phyloP scores from a whole-genome alignment of 2,329 filamentous ascomycete species.

The Ophiostoma quercus region DNA sequence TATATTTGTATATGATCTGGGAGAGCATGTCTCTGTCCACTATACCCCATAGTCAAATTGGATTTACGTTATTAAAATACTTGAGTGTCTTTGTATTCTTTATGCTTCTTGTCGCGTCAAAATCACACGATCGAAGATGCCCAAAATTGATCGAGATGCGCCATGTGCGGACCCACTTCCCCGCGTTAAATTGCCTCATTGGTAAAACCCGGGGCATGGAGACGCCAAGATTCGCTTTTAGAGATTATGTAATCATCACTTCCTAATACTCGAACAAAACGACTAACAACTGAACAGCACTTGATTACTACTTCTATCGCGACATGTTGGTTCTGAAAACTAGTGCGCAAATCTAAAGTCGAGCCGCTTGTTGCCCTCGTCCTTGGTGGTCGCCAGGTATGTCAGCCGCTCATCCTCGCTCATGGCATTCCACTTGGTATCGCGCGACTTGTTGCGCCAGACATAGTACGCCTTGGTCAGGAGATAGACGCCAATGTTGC shows the following conservation, averaged over 20 bases:
- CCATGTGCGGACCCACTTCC: background rate
- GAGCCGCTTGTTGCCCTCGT: constrained; percentile 34
- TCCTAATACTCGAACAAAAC: background rate
- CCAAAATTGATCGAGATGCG: background rate
- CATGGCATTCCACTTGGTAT: constrained; percentile 32
- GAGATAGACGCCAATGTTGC: constrained; percentile 34
- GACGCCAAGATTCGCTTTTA: background rate
- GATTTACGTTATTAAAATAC: background rate
- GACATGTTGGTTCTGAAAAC: background rate
- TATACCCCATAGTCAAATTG: constrained; percentile 9
- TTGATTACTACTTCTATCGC: background rate
- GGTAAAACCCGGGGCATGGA: background rate
- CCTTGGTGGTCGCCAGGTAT: constrained; percentile 34
- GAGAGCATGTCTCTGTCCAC: background rate
- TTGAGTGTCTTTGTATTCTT: too few relatives aligned
- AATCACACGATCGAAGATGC: too few relatives aligned
- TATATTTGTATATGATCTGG: constrained; percentile 6
- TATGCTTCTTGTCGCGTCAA: too few relatives aligned
- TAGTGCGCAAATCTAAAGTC: constrained; percentile 36
- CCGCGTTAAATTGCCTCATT: background rate
- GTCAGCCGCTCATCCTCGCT: constrained; percentile 31
- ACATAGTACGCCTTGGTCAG: constrained; percentile 35
- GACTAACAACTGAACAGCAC: background rate
- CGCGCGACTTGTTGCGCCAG: constrained; percentile 31
- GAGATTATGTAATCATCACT: background rate